Percentiles rank a stretch among this genome's conserved stretches.
phyloP scores from a whole-genome alignment of 139 green algal species.

The Monoraphidium neglectum region DNA sequence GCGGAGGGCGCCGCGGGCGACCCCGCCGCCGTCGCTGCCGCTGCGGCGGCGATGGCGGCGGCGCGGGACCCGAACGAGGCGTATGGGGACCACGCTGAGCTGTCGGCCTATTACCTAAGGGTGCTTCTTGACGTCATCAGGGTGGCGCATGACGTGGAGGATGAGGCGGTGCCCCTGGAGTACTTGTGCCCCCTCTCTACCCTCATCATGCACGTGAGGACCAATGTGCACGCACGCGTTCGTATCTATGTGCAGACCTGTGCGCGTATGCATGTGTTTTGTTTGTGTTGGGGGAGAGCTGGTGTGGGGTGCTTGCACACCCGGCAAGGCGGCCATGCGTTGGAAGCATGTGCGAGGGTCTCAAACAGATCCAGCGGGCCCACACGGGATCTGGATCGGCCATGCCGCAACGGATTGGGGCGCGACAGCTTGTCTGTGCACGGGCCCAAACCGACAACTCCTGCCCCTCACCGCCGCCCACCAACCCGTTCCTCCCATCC shows the following conservation, averaged over 20 bases:
- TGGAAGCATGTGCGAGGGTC: no score
- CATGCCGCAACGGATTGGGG: no score
- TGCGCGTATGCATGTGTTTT: no score
- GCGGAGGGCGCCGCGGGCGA: neutral
- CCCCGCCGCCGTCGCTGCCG: neutral
- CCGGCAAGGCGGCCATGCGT: no score
- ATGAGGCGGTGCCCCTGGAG: conserved; percentile 13
- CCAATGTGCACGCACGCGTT: neutral
- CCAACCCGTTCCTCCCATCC: neutral
- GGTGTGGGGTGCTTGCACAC: no score
- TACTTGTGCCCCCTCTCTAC: conserved; percentile 21
- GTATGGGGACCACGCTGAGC: neutral
- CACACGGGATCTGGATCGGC: no score
- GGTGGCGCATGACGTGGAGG: neutral
- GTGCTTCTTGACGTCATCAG: conserved; percentile 21
- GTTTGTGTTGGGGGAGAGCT: no score
- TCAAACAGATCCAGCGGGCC: no score
- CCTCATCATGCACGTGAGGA: conserved; percentile 6
- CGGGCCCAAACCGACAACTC: no score
- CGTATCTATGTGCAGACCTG: no score
- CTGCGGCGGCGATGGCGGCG: neutral
- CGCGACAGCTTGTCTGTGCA: no score
- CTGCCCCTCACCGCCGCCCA: neutral
- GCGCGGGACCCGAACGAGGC: neutral
- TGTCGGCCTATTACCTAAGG: conserved; percentile 6